phyloP scores from a whole-genome alignment of 73 alveolate genomes.

The Paramecium caudatum region DNA sequence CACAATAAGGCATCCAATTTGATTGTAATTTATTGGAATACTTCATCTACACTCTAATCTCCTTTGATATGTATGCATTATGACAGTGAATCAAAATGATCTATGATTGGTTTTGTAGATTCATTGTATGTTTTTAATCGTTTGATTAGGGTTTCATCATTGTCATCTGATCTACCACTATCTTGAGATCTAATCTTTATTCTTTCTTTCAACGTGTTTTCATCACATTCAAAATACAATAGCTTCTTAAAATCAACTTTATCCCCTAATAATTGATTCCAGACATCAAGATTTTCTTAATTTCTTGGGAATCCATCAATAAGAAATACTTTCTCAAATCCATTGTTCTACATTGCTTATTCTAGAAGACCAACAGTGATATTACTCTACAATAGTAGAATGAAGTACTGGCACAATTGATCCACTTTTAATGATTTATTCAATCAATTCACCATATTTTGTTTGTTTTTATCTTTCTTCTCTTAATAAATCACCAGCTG shows the following conservation, averaged over 20 bases:
- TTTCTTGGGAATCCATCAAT: conserved; percentile 92
- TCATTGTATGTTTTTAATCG: conserved; percentile 91
- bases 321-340: conserved; percentile 79
- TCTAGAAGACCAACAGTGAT: conserved; percentile 78
- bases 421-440: conserved; percentile 84
- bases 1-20: conserved; percentile 17
- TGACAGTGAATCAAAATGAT: conserved; percentile 78
- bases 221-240: conserved; percentile 61
- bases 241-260: conserved; percentile 50
- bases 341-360: conserved; percentile 79
- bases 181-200: conserved; percentile 90
- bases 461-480: conserved; percentile 83
- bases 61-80: conserved; percentile 29
- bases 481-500: conserved; percentile 89
- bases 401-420: conserved; percentile 82
- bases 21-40: conserved; percentile 11
- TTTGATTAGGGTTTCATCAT: conserved; percentile 92
- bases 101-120: conserved; percentile 94
- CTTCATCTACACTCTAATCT: not conserved
- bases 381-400: conserved; percentile 26
- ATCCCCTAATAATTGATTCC: conserved; percentile 83
- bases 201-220: conserved; percentile 89
- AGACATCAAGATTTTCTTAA: conserved; percentile 86
- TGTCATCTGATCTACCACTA: conserved; percentile 96
- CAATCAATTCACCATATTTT: conserved; percentile 80